Evolutionary conservation across 495 filamentous ascomycete genomes (phyloP).

Genomic region (Hypoxylon crocopeplum): DNA sequence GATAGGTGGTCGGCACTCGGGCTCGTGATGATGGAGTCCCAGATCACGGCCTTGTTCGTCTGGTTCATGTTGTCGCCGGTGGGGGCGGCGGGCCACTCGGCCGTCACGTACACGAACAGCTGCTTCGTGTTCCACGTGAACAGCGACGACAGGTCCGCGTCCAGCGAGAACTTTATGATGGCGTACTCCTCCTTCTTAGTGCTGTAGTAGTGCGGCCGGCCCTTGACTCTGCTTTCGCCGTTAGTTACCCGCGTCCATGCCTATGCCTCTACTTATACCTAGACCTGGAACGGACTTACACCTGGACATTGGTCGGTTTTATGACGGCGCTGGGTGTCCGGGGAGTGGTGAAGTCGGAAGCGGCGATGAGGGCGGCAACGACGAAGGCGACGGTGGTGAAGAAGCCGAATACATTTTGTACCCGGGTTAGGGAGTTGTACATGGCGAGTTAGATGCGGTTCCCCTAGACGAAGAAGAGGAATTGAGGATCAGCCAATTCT

Average conservation of each 20-base stretch:
- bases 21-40: constrained; percentile 89
- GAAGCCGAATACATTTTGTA: constrained; percentile 95
- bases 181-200: constrained; percentile 93
- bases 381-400: constrained; percentile 92
- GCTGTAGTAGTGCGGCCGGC: constrained; percentile 92
- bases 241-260: background rate
- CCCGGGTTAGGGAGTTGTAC: constrained; percentile 84
- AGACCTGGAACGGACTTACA: constrained; percentile 63
- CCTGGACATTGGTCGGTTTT: constrained; percentile 78
- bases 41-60: constrained; percentile 84
- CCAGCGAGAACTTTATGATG: constrained; percentile 88
- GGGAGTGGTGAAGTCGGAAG: constrained; percentile 75
- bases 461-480: constrained; percentile 2
- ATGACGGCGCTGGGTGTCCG: constrained; percentile 70
- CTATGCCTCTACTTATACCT: background rate
- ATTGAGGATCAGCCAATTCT: too few species aligned
- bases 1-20: constrained; percentile 63
- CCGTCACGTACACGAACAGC: constrained; percentile 92
- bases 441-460: constrained; percentile 57
- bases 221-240: constrained; percentile 68
- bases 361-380: constrained; percentile 78
- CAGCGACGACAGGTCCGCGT: constrained; percentile 82
- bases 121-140: constrained; percentile 99
- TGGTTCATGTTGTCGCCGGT: constrained; percentile 45
- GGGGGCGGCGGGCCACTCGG: constrained; percentile 72